Evolutionary conservation across 2,329 filamentous ascomycete species (phyloP).

Genomic region (Ophiostoma tasmaniense): DNA sequence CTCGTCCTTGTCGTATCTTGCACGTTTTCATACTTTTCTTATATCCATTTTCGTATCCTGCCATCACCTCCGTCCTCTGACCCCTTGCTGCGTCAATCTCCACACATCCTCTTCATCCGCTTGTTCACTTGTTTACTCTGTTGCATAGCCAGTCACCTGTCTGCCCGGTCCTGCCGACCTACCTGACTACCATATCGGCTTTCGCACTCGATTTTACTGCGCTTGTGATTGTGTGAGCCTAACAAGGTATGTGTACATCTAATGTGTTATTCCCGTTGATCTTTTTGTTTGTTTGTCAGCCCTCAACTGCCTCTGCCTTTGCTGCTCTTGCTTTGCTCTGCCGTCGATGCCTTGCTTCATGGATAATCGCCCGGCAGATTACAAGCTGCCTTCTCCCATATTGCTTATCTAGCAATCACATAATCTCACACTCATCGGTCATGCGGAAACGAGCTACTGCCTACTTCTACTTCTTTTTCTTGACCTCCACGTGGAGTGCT

Average conservation of each 20-base stretch:
- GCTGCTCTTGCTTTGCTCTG: too few relatives aligned
- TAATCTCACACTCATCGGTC: neutral
- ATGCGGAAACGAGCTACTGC: neutral
- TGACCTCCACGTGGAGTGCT: neutral
- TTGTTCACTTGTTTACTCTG: slow-evolving; percentile 1
- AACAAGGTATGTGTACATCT: slow-evolving; percentile 1
- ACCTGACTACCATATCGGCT: neutral
- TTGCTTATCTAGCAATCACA: neutral
- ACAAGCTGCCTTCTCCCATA: neutral
- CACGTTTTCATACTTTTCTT: neutral
- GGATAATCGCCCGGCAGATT: slow-evolving; percentile 1
- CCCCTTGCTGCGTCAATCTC: neutral
- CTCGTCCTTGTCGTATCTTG: neutral
- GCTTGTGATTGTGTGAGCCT: neutral
- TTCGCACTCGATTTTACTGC: neutral
- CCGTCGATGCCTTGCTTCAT: neutral
- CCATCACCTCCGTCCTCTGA: neutral
- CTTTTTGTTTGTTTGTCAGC: neutral
- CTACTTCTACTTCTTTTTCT: neutral
- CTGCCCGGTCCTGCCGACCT: neutral
- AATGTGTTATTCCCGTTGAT: slow-evolving; percentile 5
- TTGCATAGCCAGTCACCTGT: neutral
- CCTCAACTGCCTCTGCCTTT: neutral
- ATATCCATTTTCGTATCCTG: neutral
- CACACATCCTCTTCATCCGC: neutral